phyloP scores from a whole-genome alignment of 2,329 filamentous ascomycete genomes.

The Exophiala sideris region DNA sequence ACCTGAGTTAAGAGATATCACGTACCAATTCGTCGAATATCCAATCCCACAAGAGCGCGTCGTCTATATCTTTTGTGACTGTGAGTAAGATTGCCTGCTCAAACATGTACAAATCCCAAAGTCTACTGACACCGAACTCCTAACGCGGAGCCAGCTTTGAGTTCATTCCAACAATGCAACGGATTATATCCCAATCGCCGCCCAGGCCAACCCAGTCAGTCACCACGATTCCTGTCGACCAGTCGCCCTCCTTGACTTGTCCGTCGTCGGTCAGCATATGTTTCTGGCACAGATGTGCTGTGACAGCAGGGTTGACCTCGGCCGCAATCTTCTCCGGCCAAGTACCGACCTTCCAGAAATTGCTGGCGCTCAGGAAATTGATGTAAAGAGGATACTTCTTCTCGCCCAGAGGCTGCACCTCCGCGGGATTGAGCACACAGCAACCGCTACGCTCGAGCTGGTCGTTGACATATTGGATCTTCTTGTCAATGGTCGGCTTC shows the following conservation, averaged over 20 bases:
- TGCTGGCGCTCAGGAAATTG: constrained; percentile 87
- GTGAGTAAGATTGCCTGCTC: no score
- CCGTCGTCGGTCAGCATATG: constrained; percentile 41
- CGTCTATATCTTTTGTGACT: no score
- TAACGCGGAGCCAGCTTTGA: constrained; percentile 46
- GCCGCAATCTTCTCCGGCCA: constrained; percentile 92
- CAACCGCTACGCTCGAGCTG: constrained; percentile 64
- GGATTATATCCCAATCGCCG: constrained; percentile 86
- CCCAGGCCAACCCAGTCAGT: constrained; percentile 88
- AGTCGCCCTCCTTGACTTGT: constrained; percentile 58
- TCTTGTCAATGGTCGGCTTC: constrained; percentile 71
- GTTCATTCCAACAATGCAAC: constrained; percentile 90
- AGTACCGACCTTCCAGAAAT: constrained; percentile 87
- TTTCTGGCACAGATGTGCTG: constrained; percentile 55
- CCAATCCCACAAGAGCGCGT: no score
- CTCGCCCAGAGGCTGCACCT: constrained; percentile 33
- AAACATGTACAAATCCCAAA: no score
- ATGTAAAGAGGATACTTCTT: constrained; percentile 67
- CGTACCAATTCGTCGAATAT: no score
- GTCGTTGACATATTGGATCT: constrained; percentile 68
- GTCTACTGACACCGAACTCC: no score
- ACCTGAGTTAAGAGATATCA: no score
- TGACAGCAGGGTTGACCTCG: constrained; percentile 76
- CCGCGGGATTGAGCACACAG: constrained; percentile 46
- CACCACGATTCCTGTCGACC: constrained; percentile 80